These are phyloP conservation scores for Starmera caribaea DNA, from an alignment of 805 yeast genomes.

Conservation along the genomic window DNA sequence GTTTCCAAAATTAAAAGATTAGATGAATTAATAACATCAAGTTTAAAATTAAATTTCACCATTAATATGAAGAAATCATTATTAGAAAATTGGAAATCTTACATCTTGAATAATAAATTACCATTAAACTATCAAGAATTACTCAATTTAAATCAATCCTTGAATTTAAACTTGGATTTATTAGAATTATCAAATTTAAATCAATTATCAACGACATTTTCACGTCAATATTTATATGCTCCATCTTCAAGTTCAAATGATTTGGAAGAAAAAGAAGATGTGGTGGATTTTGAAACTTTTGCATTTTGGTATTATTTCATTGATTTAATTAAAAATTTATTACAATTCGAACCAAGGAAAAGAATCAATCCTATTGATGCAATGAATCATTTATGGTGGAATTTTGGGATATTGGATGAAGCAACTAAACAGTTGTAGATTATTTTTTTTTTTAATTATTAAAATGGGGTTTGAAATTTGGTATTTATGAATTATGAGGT, in stretches of 20 bases:
- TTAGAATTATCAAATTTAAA: too few species aligned
- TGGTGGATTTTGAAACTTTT: slow-evolving; percentile 36
- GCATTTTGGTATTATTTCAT: slow-evolving; percentile 77
- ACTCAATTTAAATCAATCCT: slow-evolving; percentile 6
- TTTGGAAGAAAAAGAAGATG: too few species aligned
- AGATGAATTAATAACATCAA: slow-evolving; percentile 32
- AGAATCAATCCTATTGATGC: slow-evolving; percentile 73
- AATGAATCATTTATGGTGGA: slow-evolving; percentile 75
- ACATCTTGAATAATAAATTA: too few species aligned
- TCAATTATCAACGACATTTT: too few species aligned
- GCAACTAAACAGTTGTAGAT: slow-evolving; percentile 18
- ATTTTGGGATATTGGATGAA: slow-evolving; percentile 48
- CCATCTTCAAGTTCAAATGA: too few species aligned
- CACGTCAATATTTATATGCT: too few species aligned
- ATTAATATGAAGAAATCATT: slow-evolving; percentile 15
- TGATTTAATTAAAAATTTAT: slow-evolving; percentile 56
- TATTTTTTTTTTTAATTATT: not conserved
- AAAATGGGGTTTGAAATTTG: too few species aligned
- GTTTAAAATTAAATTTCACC: slow-evolving; percentile 17
- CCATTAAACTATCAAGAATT: too few species aligned
- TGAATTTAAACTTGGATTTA: slow-evolving; percentile 32
- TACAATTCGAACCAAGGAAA: slow-evolving; percentile 62
- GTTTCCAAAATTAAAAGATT: slow-evolving; percentile 33
- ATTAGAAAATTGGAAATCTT: slow-evolving; percentile 10
- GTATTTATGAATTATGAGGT: too few species aligned